A percentile compares a stretch with the other conserved stretches of the same genome.
phyloP scores from a whole-genome alignment of 2,329 filamentous ascomycete species.

The Fusarium xylarioides region DNA sequence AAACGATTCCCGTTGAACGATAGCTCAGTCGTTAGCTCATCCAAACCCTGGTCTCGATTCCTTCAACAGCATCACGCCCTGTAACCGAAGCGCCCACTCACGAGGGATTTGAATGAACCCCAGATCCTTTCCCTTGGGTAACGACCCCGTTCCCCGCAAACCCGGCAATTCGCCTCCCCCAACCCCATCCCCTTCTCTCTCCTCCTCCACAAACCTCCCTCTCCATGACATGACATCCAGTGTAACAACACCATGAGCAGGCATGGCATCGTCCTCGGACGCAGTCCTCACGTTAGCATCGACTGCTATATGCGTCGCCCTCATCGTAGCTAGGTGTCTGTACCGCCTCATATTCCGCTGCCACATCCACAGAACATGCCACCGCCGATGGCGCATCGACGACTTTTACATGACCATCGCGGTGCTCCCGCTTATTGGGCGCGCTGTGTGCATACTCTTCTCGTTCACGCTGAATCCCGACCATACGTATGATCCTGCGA shows the following conservation, averaged over 20 bases:
- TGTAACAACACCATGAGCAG: constrained; percentile 7
- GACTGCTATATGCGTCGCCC: constrained; percentile 40
- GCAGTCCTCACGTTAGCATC: constrained; percentile 41
- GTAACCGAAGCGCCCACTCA: not conserved
- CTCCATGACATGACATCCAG: constrained; percentile 2
- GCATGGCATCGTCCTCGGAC: constrained; percentile 38
- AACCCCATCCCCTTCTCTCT: not conserved
- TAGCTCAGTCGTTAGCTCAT: not conserved
- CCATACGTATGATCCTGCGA: constrained; percentile 38
- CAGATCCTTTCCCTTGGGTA: not conserved
- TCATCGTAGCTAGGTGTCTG: constrained; percentile 43
- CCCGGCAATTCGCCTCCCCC: not conserved
- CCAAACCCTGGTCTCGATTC: not conserved
- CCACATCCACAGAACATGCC: constrained; percentile 41
- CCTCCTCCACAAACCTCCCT: not conserved
- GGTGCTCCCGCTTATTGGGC: constrained; percentile 43
- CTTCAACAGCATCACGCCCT: not conserved
- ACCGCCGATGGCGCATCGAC: constrained; percentile 45
- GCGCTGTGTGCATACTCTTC: constrained; percentile 37
- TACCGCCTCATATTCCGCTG: constrained; percentile 44
- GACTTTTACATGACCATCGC: constrained; percentile 47
- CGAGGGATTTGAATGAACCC: not conserved
- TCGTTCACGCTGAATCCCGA: constrained; percentile 42
- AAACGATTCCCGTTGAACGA: not conserved
- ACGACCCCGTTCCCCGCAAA: not conserved